Conservation (phyloP, 768 basidiomycete genomes). For the Naganishia onofrii region DNA sequence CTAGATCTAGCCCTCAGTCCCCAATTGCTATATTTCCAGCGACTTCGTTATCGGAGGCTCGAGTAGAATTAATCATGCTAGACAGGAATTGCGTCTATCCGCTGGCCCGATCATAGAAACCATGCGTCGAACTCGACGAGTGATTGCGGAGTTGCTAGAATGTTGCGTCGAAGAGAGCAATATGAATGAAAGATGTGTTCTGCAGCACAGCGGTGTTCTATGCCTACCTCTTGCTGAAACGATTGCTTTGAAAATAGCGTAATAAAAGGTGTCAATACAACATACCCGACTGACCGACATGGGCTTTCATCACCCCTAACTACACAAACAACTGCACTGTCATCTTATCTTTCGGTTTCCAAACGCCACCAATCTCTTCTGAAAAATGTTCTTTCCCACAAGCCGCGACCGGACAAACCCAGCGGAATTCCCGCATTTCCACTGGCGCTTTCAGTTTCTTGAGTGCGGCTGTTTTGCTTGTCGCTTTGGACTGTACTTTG, state of each 20-base stretch:
- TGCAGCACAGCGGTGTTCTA: neutral
- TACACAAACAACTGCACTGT: conserved; percentile 31
- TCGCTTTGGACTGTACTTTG: neutral
- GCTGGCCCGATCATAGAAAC: no score
- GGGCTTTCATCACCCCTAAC: neutral
- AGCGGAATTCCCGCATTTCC: conserved; percentile 36
- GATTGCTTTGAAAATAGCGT: neutral
- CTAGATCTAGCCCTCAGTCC: no score
- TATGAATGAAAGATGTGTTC: no score
- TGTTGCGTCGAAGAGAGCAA: no score
- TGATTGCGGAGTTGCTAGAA: no score
- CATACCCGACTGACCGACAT: neutral
- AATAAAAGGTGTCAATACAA: neutral
- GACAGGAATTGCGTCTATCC: no score
- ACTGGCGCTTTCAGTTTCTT: neutral
- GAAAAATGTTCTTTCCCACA: conserved; percentile 41
- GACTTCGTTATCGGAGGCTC: no score
- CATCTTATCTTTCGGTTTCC: conserved; percentile 20
- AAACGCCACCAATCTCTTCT: conserved; percentile 34
- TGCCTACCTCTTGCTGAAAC: neutral
- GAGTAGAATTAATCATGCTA: no score
- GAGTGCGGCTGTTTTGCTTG: neutral
- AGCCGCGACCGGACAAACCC: conserved; percentile 43
- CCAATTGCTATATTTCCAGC: no score
- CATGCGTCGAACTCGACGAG: no score